Base-by-base conservation (phyloP, 768 basidiomycete genomes). In the Boletus rubropictus region DNA sequence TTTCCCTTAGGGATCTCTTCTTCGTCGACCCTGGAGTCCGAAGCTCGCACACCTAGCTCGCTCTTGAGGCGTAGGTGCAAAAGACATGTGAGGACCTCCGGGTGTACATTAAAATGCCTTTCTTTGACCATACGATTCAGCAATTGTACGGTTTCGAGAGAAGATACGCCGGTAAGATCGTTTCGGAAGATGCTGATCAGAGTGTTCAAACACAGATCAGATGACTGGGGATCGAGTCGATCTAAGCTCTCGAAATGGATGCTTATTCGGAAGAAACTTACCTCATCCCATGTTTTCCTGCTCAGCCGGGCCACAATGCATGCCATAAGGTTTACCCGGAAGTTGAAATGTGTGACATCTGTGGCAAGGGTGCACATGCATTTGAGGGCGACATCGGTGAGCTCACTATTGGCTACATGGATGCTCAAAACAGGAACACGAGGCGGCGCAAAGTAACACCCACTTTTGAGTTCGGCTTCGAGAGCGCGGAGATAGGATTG, bases 61-160 rank as follows among this genome's bases (percentile, higher is more conserved):
- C 78, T 86, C 66, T 88, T 86, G 32, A 99, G 76, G 14, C 94
- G 86, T 36, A 99, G 75, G 58, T 89, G 78, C 43, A 90, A 74
- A 4, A 99, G 78, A 63, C 87, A 89, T 12, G 84, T 79, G 38
- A 98, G 75, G 38, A 93, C 87, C 50, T 89, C 83, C 8, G 95
- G 90, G 60, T 94, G 86, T 34, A 98, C 82, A 53, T 84, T 82
- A 70, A 89, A 99, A 53, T 81, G 80, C 27, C 84, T 82, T 62
- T 96, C 95, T 65, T 95, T 97, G 64, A 96, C 80, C 89, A 97
- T 97, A 50, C 93, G 82, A 56, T 96, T 93, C 52, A 99, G 68
- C 32, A 97, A 72, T 37, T 93, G 87, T 34, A 98, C 89, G 48
- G 84, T 72, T 64, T 96, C 91, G 48, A 97, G 77, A 4, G 96